phyloP scores from a whole-genome alignment of 78 protist species.

The Tieghemostelium lacteum region DNA sequence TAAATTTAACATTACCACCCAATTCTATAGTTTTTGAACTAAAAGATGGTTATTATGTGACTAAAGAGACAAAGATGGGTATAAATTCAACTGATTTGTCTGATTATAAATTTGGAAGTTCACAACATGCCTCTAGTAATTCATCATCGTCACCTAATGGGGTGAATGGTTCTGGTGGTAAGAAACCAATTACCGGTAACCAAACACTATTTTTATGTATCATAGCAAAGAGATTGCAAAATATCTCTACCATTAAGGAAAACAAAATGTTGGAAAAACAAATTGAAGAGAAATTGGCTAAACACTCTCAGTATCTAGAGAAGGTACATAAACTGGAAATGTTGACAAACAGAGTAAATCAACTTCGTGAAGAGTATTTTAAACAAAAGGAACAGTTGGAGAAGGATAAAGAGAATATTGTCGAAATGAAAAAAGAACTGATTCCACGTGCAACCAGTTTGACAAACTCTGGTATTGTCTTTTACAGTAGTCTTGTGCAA shows the following conservation, averaged over 20 bases:
- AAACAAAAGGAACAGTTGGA: conserved; percentile 16
- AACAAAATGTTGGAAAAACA: neutral
- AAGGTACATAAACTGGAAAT: conserved; percentile 8
- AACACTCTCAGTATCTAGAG: conserved; percentile 24
- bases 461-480: conserved; percentile 33
- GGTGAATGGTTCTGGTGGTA: conserved; percentile 17
- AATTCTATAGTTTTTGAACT: conserved; percentile 69
- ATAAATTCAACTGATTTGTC: too few species aligned
- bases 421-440: conserved; percentile 10
- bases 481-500: neutral
- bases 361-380: conserved; percentile 23
- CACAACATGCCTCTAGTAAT: neutral
- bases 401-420: conserved; percentile 34
- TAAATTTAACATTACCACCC: conserved; percentile 45
- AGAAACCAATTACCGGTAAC: conserved; percentile 38
- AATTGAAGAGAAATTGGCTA: conserved; percentile 35
- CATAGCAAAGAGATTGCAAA: conserved; percentile 11
- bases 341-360: conserved; percentile 11
- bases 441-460: conserved; percentile 34
- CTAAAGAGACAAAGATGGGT: conserved; percentile 51
- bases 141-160: neutral
- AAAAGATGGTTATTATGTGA: conserved; percentile 78
- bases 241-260: conserved; percentile 3
- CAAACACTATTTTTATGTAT: conserved; percentile 29
- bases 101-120: too few species aligned